A percentile compares a stretch with the other conserved stretches of the same genome.
phyloP scores from a whole-genome alignment of 2,329 filamentous ascomycete species.

The Thelonectria blattea region DNA sequence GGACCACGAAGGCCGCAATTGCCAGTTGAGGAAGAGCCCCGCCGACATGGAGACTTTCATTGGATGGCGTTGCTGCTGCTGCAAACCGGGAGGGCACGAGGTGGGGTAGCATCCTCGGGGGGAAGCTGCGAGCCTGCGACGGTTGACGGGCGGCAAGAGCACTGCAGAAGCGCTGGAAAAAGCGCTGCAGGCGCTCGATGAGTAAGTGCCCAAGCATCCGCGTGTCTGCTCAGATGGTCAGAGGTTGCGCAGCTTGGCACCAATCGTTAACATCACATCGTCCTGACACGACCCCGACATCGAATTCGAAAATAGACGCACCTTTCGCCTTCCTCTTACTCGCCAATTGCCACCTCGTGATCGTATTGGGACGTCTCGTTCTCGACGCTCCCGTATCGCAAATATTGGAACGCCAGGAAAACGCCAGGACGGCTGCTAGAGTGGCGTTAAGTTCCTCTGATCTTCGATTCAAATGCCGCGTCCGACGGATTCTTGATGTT shows the following conservation, averaged over 20 bases:
- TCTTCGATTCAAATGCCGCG: background rate
- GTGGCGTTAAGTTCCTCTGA: background rate
- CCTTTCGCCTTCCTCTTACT: background rate
- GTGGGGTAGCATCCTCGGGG: background rate
- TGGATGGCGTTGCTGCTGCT: conserved; percentile 15
- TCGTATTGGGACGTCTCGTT: background rate
- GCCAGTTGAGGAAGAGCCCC: conserved; percentile 9
- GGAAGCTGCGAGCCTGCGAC: background rate
- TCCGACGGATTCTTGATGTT: background rate
- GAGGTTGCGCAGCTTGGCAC: background rate
- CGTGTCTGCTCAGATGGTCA: background rate
- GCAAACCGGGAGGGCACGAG: background rate
- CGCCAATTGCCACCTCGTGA: background rate
- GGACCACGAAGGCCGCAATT: conserved; percentile 15
- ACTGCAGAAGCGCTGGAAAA: conserved; percentile 13
- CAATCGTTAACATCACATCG: conserved; percentile 6
- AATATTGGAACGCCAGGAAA: background rate
- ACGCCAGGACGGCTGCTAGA: background rate
- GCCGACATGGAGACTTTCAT: conserved; percentile 13
- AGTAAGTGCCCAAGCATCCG: no score
- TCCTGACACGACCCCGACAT: background rate
- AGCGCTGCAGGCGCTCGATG: background rate
- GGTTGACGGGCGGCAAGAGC: background rate
- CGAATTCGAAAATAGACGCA: background rate
- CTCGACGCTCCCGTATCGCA: background rate